Evolutionary conservation across 805 yeast species (phyloP), one percentile per base, ranked within the genome.

Genomic region (Sugiyamaella valdiviana): DNA sequence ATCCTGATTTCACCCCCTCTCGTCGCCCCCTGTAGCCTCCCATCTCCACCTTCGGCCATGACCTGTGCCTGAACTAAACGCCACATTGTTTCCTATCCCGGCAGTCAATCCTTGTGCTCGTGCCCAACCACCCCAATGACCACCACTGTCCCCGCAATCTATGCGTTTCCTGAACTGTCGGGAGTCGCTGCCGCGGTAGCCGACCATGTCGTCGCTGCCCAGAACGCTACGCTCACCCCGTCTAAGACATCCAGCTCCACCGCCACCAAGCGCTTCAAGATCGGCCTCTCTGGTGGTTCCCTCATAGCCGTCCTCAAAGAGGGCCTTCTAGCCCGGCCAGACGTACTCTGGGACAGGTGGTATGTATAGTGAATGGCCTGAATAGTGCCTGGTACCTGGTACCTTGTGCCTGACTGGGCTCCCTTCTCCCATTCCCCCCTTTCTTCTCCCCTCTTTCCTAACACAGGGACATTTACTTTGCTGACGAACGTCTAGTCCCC

Each of bases 111-210:
- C n/a, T 19, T 16, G 12, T 4, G 7, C 39, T n/a, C n/a, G 32
- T 26, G 32, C 32, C 32, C 32, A 10, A 12, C 3, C 32, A 10
- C 32, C 14, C 9, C n/a, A 12, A 88, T 88, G 96, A 87, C 96
- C 2, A 86, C 96, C 2, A 85, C 95, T 5, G 95, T 89, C 20
- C 98, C 99, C 16, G 80, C 88, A 52, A 83, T 91, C 45, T 90
- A 87, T 74, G 86, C 96, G 44, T 91, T 93, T 65, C 93, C 89
- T 39, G 95, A 85, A 65, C 83, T 87, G 61, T 73, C 80, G 23
- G 93, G 86, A 15, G 96, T 91, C 26, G 97, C 98, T 2, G 95
- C 85, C 47, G 98, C 98, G 20, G 95, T 91, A 23, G 97, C 97
- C 1, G 96, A 93, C 67, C 95, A 90, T 66, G 83, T 91, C 43